phyloP scores from a whole-genome alignment of 306 rosid genomes.

The Heteromeles arbutifolia region DNA sequence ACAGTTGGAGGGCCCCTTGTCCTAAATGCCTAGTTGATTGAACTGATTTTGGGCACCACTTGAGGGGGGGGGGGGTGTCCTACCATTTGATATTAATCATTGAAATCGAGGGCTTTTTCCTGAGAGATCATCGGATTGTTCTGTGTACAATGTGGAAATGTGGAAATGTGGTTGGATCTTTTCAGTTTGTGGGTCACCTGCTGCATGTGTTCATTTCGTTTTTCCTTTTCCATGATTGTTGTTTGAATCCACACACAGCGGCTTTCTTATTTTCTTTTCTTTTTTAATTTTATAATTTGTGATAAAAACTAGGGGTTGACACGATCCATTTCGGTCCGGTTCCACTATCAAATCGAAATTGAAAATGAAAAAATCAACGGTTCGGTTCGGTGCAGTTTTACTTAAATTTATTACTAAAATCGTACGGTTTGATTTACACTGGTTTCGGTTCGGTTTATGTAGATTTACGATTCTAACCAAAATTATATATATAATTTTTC shows the following conservation, averaged over 20 bases:
- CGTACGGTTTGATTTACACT: too few species aligned
- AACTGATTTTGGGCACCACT: constrained; percentile 21
- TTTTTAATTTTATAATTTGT: too few species aligned
- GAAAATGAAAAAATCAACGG: too few species aligned
- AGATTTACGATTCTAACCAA: too few species aligned
- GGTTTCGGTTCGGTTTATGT: too few species aligned
- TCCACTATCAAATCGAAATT: too few species aligned
- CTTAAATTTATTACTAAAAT: too few species aligned
- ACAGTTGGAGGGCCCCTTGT: constrained; percentile 2
- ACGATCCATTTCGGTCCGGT: too few species aligned
- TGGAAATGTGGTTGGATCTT: constrained; percentile 17
- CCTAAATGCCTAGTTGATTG: neutral
- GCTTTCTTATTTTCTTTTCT: neutral
- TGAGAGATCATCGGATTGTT: constrained; percentile 15
- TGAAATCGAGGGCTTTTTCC: constrained; percentile 15
- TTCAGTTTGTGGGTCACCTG: constrained; percentile 33
- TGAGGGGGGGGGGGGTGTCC: constrained; percentile 23
- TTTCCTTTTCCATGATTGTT: constrained; percentile 21
- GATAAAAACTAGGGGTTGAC: neutral
- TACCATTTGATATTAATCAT: constrained; percentile 20
- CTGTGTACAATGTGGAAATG: constrained; percentile 16
- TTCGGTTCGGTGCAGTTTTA: too few species aligned
- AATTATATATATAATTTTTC: too few species aligned
- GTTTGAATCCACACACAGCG: constrained; percentile 11
- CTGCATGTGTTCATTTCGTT: constrained; percentile 11